Base-by-base conservation (phyloP, 805 yeast species). In the Monosporozyma yasuniensis region DNA sequence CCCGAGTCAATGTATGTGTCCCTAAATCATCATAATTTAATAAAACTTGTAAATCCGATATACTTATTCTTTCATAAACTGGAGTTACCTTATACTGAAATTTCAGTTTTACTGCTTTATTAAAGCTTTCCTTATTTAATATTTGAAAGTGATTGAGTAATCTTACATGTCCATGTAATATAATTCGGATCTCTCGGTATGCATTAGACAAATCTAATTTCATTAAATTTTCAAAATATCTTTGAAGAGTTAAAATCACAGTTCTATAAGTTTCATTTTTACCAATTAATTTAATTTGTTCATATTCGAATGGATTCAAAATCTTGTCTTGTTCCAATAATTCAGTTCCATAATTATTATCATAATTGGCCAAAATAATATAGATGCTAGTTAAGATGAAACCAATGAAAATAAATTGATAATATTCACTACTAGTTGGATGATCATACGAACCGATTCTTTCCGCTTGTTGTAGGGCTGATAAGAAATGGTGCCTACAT, bases 301-400 rank as follows among this genome's bases (percentile, higher is more conserved):
- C 67, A 34, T 54, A 56, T 47, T 60, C 66, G 47, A 65, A 65
- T 2, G 69, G 69, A 46, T 58, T 56, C 22, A 65, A 55, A 9
- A 38, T 11, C n/a, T 21, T 38, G 22, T 11, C 3, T 8, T 14
- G 35, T 4, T 14, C 35, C 32, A 28, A 5, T 14, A n/a, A 10
- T 7, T 19, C 42, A 37, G 4, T 10, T 7, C 6, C 25, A 8
- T 50, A 47, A 12, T 50, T 47, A 22, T 47, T 51, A 9, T 52
- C 52, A 28, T 49, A 34, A 5, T 44, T 39, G 21, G 46, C 50
- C 16, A 54, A 46, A 19, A 58, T 42, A 2, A 61, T 47, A 11
- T 21, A 38, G 54, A 64, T 56, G 42, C 55, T 57, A 28, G 63
- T 50, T 10, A 64, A 51, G 7, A 63, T 52, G 47, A 60, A 59